Evolutionary conservation across 257 asterid genomes (phyloP).

Genomic region (Thymus quinquecostatus): DNA sequence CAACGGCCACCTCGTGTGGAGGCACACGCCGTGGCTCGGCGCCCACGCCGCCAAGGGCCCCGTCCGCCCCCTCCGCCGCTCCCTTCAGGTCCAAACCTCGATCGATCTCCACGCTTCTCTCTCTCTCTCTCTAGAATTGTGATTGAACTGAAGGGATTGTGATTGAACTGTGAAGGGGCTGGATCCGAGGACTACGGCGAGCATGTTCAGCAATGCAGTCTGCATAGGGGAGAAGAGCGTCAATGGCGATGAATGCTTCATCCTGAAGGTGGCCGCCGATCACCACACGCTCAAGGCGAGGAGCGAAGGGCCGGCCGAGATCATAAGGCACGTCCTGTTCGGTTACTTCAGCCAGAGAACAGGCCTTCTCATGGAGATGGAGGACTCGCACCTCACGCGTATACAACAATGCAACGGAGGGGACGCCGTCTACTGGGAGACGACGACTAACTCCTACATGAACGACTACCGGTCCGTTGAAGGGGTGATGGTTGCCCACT

Average conservation of each 20-base stretch:
- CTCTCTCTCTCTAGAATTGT: not conserved
- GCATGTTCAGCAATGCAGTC: conserved; percentile 68
- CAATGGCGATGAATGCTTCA: conserved; percentile 84
- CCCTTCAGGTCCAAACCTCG: conserved; percentile 64
- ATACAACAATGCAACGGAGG: conserved; percentile 77
- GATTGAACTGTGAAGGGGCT: conserved; percentile 59
- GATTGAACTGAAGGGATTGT: not conserved
- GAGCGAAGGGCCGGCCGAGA: conserved; percentile 88
- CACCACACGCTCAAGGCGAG: conserved; percentile 69
- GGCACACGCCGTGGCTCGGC: conserved; percentile 94
- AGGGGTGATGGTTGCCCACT: conserved; percentile 91
- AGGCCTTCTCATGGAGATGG: conserved; percentile 81
- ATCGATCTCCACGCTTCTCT: not conserved
- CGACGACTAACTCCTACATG: conserved; percentile 71
- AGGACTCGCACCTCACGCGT: conserved; percentile 90
- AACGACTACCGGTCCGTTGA: conserved; percentile 77
- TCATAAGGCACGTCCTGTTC: conserved; percentile 75
- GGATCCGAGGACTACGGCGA: conserved; percentile 83
- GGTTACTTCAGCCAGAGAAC: conserved; percentile 93
- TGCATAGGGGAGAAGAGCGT: conserved; percentile 89
- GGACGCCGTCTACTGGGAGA: conserved; percentile 89
- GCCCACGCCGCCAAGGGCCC: conserved; percentile 87
- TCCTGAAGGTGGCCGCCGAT: conserved; percentile 76
- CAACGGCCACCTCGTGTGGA: conserved; percentile 82
- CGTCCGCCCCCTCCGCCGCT: conserved; percentile 75